Evolutionary conservation across 768 basidiomycete genomes (phyloP).

Genomic region (Amanita rubescens): DNA sequence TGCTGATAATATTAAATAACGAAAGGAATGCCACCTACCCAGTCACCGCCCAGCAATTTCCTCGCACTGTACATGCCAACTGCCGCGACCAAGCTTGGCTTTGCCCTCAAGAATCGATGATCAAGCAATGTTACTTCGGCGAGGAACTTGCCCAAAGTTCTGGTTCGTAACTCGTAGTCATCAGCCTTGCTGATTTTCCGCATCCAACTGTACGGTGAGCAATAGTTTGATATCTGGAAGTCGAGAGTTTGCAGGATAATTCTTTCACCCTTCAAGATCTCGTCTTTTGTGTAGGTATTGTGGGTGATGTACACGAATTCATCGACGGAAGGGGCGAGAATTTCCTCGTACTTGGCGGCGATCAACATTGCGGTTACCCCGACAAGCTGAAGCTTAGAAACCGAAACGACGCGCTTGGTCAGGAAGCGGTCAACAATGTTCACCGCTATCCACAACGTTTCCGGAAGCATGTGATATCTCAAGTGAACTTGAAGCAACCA

Average conservation of each 20-base stretch:
- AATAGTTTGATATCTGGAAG: conserved; percentile 94
- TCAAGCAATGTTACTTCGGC: conserved; percentile 95
- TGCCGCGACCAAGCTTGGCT: conserved; percentile 90
- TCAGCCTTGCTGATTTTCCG: conserved; percentile 97
- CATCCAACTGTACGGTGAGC: conserved; percentile 99
- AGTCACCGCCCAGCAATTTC: conserved; percentile 89
- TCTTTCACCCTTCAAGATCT: conserved; percentile 96
- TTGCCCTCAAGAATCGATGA: conserved; percentile 85
- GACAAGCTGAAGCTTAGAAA: conserved; percentile 91
- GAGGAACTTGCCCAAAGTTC: conserved; percentile 95
- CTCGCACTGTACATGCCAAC: conserved; percentile 96
- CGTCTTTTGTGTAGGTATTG: conserved; percentile 87
- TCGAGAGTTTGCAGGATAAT: conserved; percentile 94
- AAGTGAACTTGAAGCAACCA: conserved; percentile 98
- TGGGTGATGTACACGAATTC: conserved; percentile 99
- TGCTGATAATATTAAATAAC: conserved; percentile 11
- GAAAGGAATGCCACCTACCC: conserved; percentile 61
- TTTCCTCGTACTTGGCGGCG: conserved; percentile 98
- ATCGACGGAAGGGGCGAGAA: conserved; percentile 93
- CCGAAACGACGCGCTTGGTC: conserved; percentile 78
- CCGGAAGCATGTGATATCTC: conserved; percentile 97
- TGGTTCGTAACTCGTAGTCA: conserved; percentile 96
- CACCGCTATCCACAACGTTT: conserved; percentile 98
- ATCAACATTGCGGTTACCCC: conserved; percentile 99
- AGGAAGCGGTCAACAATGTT: conserved; percentile 95